A percentile compares a stretch with the other conserved stretches of the same genome.
phyloP scores from a whole-genome alignment of 148 eudicot species.

The Camellia japonica region DNA sequence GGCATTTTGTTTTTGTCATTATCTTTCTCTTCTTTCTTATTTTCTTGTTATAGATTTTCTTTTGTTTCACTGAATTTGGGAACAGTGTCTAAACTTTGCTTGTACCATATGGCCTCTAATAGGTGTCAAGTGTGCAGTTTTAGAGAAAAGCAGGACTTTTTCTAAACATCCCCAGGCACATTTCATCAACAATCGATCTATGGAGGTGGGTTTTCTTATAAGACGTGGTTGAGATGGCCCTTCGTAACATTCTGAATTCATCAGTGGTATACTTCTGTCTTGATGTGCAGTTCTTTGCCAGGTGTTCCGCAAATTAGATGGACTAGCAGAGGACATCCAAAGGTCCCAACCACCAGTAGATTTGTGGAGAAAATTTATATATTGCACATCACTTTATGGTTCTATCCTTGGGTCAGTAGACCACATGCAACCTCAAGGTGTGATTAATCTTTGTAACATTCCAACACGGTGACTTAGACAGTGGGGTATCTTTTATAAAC shows the following conservation, averaged over 20 bases:
- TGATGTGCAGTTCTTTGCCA: constrained; percentile 52
- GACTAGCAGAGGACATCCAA: constrained; percentile 76
- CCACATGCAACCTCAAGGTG: constrained; percentile 97
- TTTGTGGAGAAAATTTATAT: constrained; percentile 91
- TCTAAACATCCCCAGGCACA: constrained; percentile 95
- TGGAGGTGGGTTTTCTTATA: constrained; percentile 70
- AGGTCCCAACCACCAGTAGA: constrained; percentile 84
- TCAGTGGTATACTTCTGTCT: constrained; percentile 25
- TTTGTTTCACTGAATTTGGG: neutral
- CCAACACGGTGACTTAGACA: neutral
- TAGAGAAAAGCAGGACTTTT: constrained; percentile 73
- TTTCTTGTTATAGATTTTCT: neutral
- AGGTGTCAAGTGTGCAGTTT: constrained; percentile 83
- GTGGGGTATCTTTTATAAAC: neutral
- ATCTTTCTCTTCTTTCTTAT: neutral
- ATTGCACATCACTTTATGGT: constrained; percentile 92
- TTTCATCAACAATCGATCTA: constrained; percentile 91
- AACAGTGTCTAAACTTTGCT: neutral
- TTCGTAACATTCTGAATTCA: constrained; percentile 22
- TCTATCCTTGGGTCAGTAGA: constrained; percentile 86
- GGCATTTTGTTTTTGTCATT: neutral
- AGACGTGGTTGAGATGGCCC: neutral
- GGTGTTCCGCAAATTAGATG: constrained; percentile 87
- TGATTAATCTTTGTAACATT: constrained; percentile 4
- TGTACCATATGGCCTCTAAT: constrained; percentile 7